Evolutionary conservation across 306 rosid species (phyloP).

Genomic region (Prunus mume): DNA sequence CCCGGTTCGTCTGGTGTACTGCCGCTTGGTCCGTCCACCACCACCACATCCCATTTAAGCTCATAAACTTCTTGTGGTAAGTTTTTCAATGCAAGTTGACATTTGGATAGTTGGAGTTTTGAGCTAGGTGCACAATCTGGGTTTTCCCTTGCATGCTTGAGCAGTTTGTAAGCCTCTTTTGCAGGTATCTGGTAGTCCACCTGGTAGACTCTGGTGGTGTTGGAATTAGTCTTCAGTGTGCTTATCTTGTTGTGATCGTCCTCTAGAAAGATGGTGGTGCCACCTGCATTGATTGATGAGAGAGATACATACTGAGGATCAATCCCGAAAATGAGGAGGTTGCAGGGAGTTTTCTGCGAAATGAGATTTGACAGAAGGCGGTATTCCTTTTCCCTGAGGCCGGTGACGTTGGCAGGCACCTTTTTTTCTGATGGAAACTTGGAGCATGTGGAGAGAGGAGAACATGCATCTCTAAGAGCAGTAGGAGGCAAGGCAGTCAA

Average conservation of each 20-base stretch:
- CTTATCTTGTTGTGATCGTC: slow-evolving; percentile 45
- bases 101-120: slow-evolving; percentile 53
- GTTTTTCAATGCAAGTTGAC: slow-evolving; percentile 67
- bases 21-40: slow-evolving; percentile 82
- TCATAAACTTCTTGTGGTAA: slow-evolving; percentile 68
- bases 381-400: slow-evolving; percentile 61
- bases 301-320: slow-evolving; percentile 61
- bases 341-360: slow-evolving; percentile 68
- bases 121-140: slow-evolving; percentile 49
- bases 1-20: slow-evolving; percentile 66
- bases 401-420: slow-evolving; percentile 22
- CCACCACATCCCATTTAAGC: slow-evolving; percentile 70
- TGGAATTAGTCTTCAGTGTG: slow-evolving; percentile 36
- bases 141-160: slow-evolving; percentile 67
- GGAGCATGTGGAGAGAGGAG: slow-evolving; percentile 24
- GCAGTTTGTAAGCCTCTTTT: slow-evolving; percentile 64
- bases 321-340: slow-evolving; percentile 81
- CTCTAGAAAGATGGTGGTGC: slow-evolving; percentile 71
- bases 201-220: slow-evolving; percentile 50
- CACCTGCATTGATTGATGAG: slow-evolving; percentile 63
- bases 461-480: slow-evolving; percentile 25
- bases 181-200: slow-evolving; percentile 51
- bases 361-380: slow-evolving; percentile 54
- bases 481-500: slow-evolving; percentile 15
- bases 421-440: slow-evolving; percentile 16